Percentiles rank a stretch among this genome's conserved stretches.
Conservation (phyloP, 345 rosid species). For the Camelina neglecta region DNA sequence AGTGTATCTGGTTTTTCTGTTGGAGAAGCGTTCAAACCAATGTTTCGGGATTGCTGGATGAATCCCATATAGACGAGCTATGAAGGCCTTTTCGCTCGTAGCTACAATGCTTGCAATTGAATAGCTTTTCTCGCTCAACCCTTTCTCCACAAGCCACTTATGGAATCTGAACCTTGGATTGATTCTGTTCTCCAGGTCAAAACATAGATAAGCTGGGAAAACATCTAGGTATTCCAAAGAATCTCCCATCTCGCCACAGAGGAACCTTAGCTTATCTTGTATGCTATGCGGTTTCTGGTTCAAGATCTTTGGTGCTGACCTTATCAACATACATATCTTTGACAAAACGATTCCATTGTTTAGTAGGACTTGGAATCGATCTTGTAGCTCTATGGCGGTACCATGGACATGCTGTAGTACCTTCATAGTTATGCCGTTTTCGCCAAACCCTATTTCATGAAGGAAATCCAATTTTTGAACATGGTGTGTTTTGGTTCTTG, state of each 20-base stretch:
- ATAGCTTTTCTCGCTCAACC: constrained; percentile 51
- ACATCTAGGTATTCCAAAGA: constrained; percentile 52
- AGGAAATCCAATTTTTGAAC: constrained; percentile 60
- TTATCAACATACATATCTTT: constrained; percentile 54
- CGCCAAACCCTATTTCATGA: constrained; percentile 68
- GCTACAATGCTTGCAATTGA: constrained; percentile 71
- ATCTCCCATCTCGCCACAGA: constrained; percentile 52
- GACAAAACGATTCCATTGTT: constrained; percentile 54
- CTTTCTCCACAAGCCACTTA: constrained; percentile 58
- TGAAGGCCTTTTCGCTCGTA: constrained; percentile 61
- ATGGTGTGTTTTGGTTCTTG: constrained; percentile 48
- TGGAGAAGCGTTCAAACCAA: constrained; percentile 56
- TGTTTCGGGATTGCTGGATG: constrained; percentile 70
- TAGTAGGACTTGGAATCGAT: constrained; percentile 55
- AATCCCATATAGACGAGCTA: constrained; percentile 57
- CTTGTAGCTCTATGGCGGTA: constrained; percentile 53
- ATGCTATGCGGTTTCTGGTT: constrained; percentile 61
- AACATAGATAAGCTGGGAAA: constrained; percentile 67
- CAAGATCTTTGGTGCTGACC: constrained; percentile 57
- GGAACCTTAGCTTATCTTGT: constrained; percentile 56
- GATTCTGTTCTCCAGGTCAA: constrained; percentile 67
- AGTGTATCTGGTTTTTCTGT: constrained; percentile 32
- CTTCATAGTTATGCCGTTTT: constrained; percentile 58
- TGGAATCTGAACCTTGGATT: constrained; percentile 62
- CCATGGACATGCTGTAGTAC: constrained; percentile 57